Evolutionary conservation across 306 rosid species (phyloP), one percentile per base, ranked within the genome.

Genomic region (Cucurbita argyrosperma): DNA sequence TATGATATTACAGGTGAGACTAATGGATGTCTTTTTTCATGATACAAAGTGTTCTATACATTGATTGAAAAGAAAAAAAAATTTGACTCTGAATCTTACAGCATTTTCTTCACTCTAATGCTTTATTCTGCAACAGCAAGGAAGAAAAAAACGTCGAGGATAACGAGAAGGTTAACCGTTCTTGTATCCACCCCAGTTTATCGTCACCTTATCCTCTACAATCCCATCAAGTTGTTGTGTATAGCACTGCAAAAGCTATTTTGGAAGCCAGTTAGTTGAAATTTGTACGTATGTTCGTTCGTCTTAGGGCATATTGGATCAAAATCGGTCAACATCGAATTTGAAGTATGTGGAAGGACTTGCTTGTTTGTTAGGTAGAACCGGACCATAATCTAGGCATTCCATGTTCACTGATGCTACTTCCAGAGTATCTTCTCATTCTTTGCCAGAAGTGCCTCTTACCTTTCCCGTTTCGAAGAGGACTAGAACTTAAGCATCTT

Each of bases 371-470:
- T 87, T 76, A 77, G 55, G 62, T 37, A 10, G 84, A 83, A 71
- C 83, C 76, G 16, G 81, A 77, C 84, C 85, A 85, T 67, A 79
- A 80, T 64, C 77, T 84, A 23, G 82, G 75, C 81, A 79, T 82
- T 49, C 88, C 87, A 71, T 87, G 92, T 54, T 92, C 97, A 74
- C 95, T 87, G 79, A 84, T 85, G 77, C 88, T 90, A 53, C 92
- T 92, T 61, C 87, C 79, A 5, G 96, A 92, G 38, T 81, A 82
- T 59, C 87, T 81, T 80, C 87, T 87, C 69, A 87, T 78, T 78
- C 79, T 84, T 69, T 87, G 83, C 97, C 99, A 94, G 72, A 89
- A 83, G 54, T 74, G 80, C 58, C 63, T 76, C 74, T n/a, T 42
- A 4, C 88, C 80, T 80, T 90, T 85, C 77, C 84, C 86, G 0